Conservation (phyloP, 2,329 filamentous ascomycete genomes). For the Aspergillus amoenus region DNA sequence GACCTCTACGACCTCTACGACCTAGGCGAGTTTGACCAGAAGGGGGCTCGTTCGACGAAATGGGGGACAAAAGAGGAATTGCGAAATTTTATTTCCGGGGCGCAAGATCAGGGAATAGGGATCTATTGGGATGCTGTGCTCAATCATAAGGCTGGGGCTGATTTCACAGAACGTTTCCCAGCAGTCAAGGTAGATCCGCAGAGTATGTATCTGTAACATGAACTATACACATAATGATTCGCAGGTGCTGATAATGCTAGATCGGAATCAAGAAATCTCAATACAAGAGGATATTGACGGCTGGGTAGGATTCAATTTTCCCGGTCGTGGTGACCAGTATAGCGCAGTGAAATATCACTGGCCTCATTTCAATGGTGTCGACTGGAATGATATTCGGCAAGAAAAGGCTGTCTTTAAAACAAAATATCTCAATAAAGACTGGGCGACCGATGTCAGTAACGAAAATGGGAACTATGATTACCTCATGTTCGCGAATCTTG, state of each 20-base stretch:
- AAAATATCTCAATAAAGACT: conserved; percentile 61
- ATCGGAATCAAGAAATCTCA: conserved; percentile 57
- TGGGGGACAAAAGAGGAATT: conserved; percentile 68
- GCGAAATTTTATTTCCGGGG: conserved; percentile 50
- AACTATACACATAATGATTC: neutral
- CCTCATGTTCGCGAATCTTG: conserved; percentile 71
- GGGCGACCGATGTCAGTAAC: conserved; percentile 61
- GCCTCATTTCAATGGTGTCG: conserved; percentile 67
- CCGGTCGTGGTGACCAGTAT: conserved; percentile 60
- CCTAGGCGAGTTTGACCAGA: conserved; percentile 71
- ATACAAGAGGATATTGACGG: conserved; percentile 63
- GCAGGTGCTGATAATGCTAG: conserved; percentile 21
- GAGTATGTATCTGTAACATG: conserved; percentile 25
- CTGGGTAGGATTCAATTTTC: conserved; percentile 68
- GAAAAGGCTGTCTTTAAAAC: conserved; percentile 67
- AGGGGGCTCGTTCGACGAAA: conserved; percentile 62
- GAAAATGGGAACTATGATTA: conserved; percentile 68
- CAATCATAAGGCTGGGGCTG: conserved; percentile 70
- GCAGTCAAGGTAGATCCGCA: conserved; percentile 64
- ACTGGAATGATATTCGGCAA: conserved; percentile 60
- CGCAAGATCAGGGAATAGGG: conserved; percentile 55
- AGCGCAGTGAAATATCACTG: conserved; percentile 64
- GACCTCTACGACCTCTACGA: conserved; percentile 71
- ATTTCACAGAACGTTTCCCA: conserved; percentile 61
- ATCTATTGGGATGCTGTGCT: conserved; percentile 70